A percentile compares a stretch with the other conserved stretches of the same genome.
Evolutionary conservation across 2,329 filamentous ascomycete genomes (phyloP).

Genomic region (Lasiodiplodia sp.): DNA sequence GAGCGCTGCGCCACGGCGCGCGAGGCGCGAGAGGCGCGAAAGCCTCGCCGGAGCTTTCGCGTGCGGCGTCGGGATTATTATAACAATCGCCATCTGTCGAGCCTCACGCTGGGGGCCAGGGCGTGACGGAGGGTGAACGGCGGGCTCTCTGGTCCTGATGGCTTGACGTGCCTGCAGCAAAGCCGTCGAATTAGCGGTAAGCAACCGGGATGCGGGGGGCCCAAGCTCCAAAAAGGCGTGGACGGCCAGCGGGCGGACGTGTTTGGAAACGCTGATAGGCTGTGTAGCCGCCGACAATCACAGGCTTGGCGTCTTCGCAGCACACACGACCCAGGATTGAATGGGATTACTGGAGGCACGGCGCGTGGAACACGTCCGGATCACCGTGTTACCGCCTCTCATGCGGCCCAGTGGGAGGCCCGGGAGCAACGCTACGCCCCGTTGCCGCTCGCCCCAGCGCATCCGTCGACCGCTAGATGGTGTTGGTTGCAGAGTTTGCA

Average conservation of each 20-base stretch:
- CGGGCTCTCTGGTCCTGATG: neutral
- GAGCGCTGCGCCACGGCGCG: constrained; percentile 10
- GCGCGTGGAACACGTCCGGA: constrained; percentile 23
- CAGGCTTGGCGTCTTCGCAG: constrained; percentile 1
- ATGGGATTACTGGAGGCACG: neutral
- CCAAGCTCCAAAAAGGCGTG: neutral
- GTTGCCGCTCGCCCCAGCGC: constrained; percentile 9
- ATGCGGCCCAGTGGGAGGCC: constrained; percentile 24
- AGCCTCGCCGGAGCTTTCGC: constrained; percentile 8
- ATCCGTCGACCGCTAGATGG: constrained; percentile 17
- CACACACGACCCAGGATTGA: constrained; percentile 1
- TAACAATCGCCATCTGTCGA: neutral
- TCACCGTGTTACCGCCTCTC: constrained; percentile 6
- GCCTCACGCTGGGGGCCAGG: neutral
- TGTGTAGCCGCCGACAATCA: neutral
- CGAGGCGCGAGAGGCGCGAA: constrained; percentile 5
- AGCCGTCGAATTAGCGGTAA: neutral
- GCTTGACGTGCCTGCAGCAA: neutral
- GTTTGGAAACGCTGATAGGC: neutral
- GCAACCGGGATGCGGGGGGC: neutral
- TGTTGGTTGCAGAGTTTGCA: constrained; percentile 18
- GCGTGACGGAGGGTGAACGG: neutral
- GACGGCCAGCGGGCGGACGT: too few relatives aligned
- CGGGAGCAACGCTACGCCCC: constrained; percentile 19
- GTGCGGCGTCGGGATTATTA: neutral